phyloP scores from a whole-genome alignment of 192 early-diverging fungal species.

The Backusella sp. region DNA sequence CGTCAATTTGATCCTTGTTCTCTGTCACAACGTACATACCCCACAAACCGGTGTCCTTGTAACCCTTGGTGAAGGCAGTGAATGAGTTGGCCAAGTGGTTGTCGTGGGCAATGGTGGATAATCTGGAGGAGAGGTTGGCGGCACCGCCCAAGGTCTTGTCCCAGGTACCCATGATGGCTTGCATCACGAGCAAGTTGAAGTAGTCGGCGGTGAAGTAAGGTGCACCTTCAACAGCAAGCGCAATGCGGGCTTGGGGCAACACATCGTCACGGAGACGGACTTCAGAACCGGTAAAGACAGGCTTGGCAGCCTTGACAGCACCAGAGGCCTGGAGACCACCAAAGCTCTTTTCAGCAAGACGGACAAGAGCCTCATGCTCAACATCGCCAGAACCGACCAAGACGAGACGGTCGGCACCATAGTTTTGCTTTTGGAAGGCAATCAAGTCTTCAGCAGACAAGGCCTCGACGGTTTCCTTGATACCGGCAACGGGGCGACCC shows the following conservation, averaged over 20 bases:
- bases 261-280: slow-evolving; percentile 91
- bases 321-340: slow-evolving; percentile 48
- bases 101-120: slow-evolving; percentile 81
- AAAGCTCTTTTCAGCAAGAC: slow-evolving; percentile 94
- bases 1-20: slow-evolving; percentile 80
- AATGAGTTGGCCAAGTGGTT: slow-evolving; percentile 93
- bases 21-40: slow-evolving; percentile 93
- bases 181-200: slow-evolving; percentile 92
- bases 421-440: slow-evolving; percentile 90
- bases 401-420: slow-evolving; percentile 97
- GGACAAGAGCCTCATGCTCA: slow-evolving; percentile 90
- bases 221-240: slow-evolving; percentile 94
- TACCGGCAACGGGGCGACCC: slow-evolving; percentile 91
- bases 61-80: slow-evolving; percentile 98
- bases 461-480: slow-evolving; percentile 87
- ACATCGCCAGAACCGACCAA: slow-evolving; percentile 92
- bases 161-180: slow-evolving; percentile 95
- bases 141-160: slow-evolving; percentile 90
- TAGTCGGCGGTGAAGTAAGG: slow-evolving; percentile 92
- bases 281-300: slow-evolving; percentile 92
- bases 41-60: slow-evolving; percentile 96
- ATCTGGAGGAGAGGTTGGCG: slow-evolving; percentile 83
- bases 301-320: slow-evolving; percentile 38
- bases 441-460: slow-evolving; percentile 83
- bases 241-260: slow-evolving; percentile 93